phyloP scores from a whole-genome alignment of 1,284 basidiomycete genomes.

The Coniophora puteana region DNA sequence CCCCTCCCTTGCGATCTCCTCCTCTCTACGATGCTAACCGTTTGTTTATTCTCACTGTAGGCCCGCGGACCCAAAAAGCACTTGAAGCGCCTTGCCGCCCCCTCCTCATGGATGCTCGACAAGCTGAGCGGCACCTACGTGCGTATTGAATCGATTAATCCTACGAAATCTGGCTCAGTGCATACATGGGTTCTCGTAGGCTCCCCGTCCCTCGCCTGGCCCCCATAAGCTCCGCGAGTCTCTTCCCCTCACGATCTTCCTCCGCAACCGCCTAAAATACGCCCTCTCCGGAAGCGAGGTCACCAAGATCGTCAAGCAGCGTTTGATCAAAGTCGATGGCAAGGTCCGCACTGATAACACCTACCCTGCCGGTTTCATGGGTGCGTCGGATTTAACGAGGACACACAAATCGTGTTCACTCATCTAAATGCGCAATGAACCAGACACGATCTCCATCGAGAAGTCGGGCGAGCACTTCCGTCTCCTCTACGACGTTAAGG shows the following conservation, averaged over 20 bases:
- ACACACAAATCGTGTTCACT: not conserved
- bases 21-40: not conserved
- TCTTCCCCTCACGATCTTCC: constrained; percentile 91
- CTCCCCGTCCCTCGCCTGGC: constrained; percentile 95
- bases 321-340: constrained; percentile 97
- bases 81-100: constrained; percentile 96
- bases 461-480: constrained; percentile 99
- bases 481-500: constrained; percentile 98
- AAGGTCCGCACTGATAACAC: constrained; percentile 99
- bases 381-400: constrained; percentile 43
- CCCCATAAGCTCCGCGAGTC: constrained; percentile 99
- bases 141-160: constrained; percentile 35
- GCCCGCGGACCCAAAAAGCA: constrained; percentile 99
- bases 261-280: constrained; percentile 99
- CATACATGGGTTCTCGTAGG: constrained; percentile 42
- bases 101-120: constrained; percentile 99
- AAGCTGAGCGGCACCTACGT: constrained; percentile 98
- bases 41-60: constrained; percentile 36
- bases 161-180: too few relatives aligned
- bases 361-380: constrained; percentile 97
- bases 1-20: too few relatives aligned
- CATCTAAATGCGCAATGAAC: constrained; percentile 1
- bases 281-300: constrained; percentile 97
- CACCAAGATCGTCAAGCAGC: constrained; percentile 91
- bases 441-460: constrained; percentile 96